Evolutionary conservation across 106 monocot genomes (phyloP).

Genomic region (Acorus gramineus): DNA sequence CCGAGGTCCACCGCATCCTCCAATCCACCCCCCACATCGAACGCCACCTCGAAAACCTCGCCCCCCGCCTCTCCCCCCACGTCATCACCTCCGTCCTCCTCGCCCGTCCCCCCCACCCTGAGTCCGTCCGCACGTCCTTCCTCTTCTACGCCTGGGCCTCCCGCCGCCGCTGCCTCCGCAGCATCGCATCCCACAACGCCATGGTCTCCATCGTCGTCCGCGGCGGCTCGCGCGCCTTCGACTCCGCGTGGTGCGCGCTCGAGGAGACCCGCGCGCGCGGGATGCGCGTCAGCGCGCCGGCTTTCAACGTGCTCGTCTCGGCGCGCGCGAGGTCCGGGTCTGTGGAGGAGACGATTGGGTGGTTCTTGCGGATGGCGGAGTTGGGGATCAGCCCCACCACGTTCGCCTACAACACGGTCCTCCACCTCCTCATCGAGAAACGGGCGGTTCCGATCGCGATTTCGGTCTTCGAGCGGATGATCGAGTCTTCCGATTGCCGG

Average conservation of each 20-base stretch:
- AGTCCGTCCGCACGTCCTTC: conserved; percentile 7
- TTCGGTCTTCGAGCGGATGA: conserved; percentile 52
- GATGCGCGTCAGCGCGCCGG: conserved; percentile 1
- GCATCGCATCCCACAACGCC: conserved; percentile 17
- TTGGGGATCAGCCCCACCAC: conserved; percentile 48
- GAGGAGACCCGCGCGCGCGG: conserved; percentile 15
- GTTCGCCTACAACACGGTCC: conserved; percentile 56
- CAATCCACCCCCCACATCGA: conserved; percentile 18
- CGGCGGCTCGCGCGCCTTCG: too few species aligned
- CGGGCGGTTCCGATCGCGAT: conserved; percentile 45
- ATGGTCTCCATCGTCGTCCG: too few species aligned
- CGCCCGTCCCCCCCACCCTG: conserved; percentile 6
- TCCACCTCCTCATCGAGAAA: conserved; percentile 36
- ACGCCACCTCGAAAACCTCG: conserved; percentile 32
- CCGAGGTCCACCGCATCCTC: conserved; percentile 40
- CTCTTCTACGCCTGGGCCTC: conserved; percentile 60
- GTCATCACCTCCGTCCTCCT: conserved; percentile 34
- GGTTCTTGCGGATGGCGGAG: conserved; percentile 48
- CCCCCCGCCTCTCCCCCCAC: conserved; percentile 36
- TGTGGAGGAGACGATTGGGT: conserved; percentile 49
- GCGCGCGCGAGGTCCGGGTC: conserved; percentile 40
- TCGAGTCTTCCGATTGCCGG: conserved; percentile 35
- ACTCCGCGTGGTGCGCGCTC: conserved; percentile 7
- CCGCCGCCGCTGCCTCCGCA: conserved; percentile 25
- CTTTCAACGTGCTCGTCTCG: conserved; percentile 2